Conservation (phyloP, 768 basidiomycete genomes). For the Mycena olivaceomarginata region DNA sequence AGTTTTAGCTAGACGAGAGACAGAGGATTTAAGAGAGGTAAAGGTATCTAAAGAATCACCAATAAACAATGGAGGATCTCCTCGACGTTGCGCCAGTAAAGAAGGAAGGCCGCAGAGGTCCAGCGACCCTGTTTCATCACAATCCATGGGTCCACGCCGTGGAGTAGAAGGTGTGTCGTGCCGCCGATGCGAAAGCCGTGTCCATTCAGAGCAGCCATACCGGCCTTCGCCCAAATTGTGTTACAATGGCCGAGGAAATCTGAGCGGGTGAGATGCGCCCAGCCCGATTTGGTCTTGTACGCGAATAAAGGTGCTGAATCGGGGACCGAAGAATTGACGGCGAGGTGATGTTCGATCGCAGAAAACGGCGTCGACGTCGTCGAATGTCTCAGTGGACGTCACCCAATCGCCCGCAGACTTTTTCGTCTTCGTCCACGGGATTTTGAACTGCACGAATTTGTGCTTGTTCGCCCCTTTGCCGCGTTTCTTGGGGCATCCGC, state of each 20-base stretch:
- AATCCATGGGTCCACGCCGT: too few relatives aligned
- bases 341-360: not conserved
- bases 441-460: not conserved
- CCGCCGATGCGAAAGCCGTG: not conserved
- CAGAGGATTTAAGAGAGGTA: not conserved
- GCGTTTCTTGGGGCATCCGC: not conserved
- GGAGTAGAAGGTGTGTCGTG: constrained; percentile 19
- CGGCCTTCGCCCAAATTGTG: not conserved
- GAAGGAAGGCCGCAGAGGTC: too few relatives aligned
- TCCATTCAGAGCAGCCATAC: not conserved
- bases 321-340: not conserved
- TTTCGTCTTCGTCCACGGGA: constrained; percentile 4
- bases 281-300: not conserved
- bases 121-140: too few relatives aligned
- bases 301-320: not conserved
- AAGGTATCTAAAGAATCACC: too few relatives aligned
- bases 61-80: too few relatives aligned
- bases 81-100: too few relatives aligned
- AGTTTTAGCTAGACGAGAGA: too few relatives aligned
- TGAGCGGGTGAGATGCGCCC: not conserved
- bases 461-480: not conserved
- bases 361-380: constrained; percentile 12
- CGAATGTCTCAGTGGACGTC: constrained; percentile 52
- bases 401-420: not conserved
- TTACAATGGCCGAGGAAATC: not conserved